A percentile compares a stretch with the other conserved stretches of the same genome.
Conservation (phyloP, 2,329 filamentous ascomycete genomes). For the Ophiostoma montium region DNA sequence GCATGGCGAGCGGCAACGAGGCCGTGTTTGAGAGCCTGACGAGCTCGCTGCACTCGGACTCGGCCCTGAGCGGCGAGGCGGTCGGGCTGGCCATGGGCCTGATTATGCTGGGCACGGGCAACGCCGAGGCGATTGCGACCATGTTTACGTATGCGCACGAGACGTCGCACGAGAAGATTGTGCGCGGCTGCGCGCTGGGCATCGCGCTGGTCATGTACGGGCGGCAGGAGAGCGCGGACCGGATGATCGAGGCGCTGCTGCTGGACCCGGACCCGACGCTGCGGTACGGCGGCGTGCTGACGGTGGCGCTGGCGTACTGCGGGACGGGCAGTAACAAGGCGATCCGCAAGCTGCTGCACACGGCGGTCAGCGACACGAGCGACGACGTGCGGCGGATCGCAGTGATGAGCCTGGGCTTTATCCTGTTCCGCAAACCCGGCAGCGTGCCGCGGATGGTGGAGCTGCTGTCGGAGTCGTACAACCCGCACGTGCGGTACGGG, state of each 20-base stretch:
- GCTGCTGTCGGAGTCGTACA: slow-evolving; percentile 94
- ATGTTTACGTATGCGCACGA: slow-evolving; percentile 98
- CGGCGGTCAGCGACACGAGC: slow-evolving; percentile 94
- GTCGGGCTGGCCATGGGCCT: slow-evolving; percentile 93
- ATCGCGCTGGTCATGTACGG: slow-evolving; percentile 99
- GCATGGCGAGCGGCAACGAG: slow-evolving; percentile 89
- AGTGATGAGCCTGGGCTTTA: slow-evolving; percentile 96
- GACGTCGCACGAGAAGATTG: slow-evolving; percentile 97
- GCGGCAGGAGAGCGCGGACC: slow-evolving; percentile 85
- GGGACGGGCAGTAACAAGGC: slow-evolving; percentile 98
- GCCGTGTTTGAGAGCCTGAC: slow-evolving; percentile 86
- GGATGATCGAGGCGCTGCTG: slow-evolving; percentile 83
- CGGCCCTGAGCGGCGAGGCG: slow-evolving; percentile 90
- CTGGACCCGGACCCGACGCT: slow-evolving; percentile 88
- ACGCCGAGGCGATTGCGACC: slow-evolving; percentile 80
- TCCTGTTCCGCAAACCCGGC: slow-evolving; percentile 92
- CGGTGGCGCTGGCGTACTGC: slow-evolving; percentile 94
- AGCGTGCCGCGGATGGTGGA: slow-evolving; percentile 98
- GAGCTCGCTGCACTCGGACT: slow-evolving; percentile 79
- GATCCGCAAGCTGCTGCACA: slow-evolving; percentile 85
- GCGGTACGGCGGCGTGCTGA: slow-evolving; percentile 95
- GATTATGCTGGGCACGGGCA: slow-evolving; percentile 97
- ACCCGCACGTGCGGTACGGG: slow-evolving; percentile 94
- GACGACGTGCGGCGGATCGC: slow-evolving; percentile 93
- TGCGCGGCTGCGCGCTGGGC: slow-evolving; percentile 84